These are phyloP conservation scores for Podaxis sp. DNA, from an alignment of 768 basidiomycete genomes.

Conservation along the genomic window DNA sequence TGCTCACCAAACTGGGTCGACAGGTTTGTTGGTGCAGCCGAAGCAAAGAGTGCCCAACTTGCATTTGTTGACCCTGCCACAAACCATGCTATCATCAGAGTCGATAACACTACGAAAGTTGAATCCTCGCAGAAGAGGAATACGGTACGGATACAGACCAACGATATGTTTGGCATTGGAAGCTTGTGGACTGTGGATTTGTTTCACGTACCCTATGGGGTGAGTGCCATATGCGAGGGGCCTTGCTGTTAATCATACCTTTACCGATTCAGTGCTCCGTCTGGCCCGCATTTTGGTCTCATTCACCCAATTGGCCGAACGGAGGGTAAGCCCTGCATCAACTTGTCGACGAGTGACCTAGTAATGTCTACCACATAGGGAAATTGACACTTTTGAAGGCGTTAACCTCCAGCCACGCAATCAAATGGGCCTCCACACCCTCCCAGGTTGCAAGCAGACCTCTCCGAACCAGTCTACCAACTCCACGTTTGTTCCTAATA, in stretches of 20 bases:
- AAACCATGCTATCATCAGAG: slow-evolving; percentile 71
- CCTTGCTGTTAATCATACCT: not conserved
- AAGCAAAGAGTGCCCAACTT: slow-evolving; percentile 44
- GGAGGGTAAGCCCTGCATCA: slow-evolving; percentile 38
- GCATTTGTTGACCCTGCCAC: slow-evolving; percentile 59
- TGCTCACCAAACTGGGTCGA: slow-evolving; percentile 33
- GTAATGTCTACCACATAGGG: slow-evolving; percentile 23
- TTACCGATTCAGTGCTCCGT: slow-evolving; percentile 49
- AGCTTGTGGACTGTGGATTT: slow-evolving; percentile 62
- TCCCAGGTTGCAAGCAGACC: slow-evolving; percentile 50
- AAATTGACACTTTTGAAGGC: slow-evolving; percentile 80
- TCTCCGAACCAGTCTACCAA: slow-evolving; percentile 37
- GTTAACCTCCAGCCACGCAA: slow-evolving; percentile 64
- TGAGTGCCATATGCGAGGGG: slow-evolving; percentile 25
- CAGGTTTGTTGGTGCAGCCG: slow-evolving; percentile 46
- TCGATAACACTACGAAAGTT: slow-evolving; percentile 64
- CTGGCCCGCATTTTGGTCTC: slow-evolving; percentile 66
- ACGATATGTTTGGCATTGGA: slow-evolving; percentile 54
- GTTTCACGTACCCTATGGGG: slow-evolving; percentile 61
- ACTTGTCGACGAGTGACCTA: not conserved
- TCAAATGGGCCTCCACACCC: slow-evolving; percentile 69
- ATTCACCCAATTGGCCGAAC: slow-evolving; percentile 53
- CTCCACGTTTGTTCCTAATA: slow-evolving; percentile 47
- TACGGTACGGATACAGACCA: slow-evolving; percentile 58
- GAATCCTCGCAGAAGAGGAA: slow-evolving; percentile 55